A percentile compares a stretch with the other conserved stretches of the same genome.
Conservation (phyloP, 2,329 filamentous ascomycete species). For the Pseudogymnoascus sp. region DNA sequence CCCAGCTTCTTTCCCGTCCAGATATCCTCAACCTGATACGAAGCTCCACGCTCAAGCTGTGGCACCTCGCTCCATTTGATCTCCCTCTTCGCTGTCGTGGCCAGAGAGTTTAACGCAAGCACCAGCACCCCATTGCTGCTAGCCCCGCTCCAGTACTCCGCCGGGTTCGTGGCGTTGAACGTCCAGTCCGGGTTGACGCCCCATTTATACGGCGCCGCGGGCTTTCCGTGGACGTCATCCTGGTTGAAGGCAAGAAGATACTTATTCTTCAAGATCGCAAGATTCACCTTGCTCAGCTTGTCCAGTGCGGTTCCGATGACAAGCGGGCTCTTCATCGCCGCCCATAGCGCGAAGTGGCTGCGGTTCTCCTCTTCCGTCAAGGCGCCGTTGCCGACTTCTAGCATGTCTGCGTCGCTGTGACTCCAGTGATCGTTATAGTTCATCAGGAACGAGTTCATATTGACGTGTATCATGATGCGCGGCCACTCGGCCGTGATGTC, state of each 20-base stretch:
- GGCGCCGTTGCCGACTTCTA: slow-evolving; percentile 21
- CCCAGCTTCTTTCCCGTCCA: slow-evolving; percentile 40
- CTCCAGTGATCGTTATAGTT: slow-evolving; percentile 32
- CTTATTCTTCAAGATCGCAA: slow-evolving; percentile 21
- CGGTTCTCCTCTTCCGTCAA: slow-evolving; percentile 15
- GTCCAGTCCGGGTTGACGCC: slow-evolving; percentile 44
- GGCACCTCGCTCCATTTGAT: slow-evolving; percentile 39
- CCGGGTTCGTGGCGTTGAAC: slow-evolving; percentile 41
- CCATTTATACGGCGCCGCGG: slow-evolving; percentile 33
- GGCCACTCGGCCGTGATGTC: slow-evolving; percentile 36
- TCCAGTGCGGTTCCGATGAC: slow-evolving; percentile 9
- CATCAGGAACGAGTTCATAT: slow-evolving; percentile 30
- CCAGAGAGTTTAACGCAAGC: slow-evolving; percentile 40
- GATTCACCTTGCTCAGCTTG: slow-evolving; percentile 26
- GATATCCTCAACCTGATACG: slow-evolving; percentile 38
- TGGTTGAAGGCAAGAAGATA: slow-evolving; percentile 21
- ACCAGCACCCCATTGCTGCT: slow-evolving; percentile 39
- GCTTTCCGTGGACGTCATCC: slow-evolving; percentile 32
- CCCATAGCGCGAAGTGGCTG: slow-evolving; percentile 6
- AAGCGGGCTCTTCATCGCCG: slow-evolving; percentile 8
- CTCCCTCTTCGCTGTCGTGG: slow-evolving; percentile 29
- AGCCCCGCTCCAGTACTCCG: slow-evolving; percentile 43
- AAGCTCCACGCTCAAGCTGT: slow-evolving; percentile 25
- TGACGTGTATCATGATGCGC: slow-evolving; percentile 28
- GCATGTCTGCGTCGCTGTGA: slow-evolving; percentile 22